These are phyloP conservation scores for Canna indica DNA, from an alignment of 176 grass and related monocot species.

Conservation along the genomic window DNA sequence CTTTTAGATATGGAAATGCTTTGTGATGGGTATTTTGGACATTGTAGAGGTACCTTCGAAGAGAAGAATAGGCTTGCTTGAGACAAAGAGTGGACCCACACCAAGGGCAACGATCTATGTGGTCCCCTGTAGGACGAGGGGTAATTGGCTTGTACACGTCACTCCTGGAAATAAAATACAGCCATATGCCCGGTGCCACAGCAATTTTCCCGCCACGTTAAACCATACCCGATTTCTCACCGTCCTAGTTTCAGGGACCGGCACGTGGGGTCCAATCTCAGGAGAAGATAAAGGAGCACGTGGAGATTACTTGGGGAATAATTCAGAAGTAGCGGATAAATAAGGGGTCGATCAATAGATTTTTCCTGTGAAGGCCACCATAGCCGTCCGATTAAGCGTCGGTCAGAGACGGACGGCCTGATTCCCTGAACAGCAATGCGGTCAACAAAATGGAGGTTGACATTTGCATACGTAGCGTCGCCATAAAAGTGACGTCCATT, in stretches of 20 bases:
- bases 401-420: background rate
- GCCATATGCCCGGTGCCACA: no score
- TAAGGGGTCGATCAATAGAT: background rate
- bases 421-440: background rate
- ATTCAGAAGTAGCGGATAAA: background rate
- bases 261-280: no score
- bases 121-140: background rate
- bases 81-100: no score
- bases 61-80: background rate
- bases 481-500: background rate
- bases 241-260: no score
- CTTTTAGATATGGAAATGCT: no score
- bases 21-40: background rate
- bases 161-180: background rate
- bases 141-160: background rate
- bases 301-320: background rate
- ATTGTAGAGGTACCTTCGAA: background rate
- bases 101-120: background rate
- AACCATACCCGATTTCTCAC: no score
- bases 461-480: background rate
- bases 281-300: background rate
- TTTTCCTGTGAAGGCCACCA: no score
- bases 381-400: background rate
- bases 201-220: no score
- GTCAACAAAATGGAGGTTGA: background rate